These are phyloP conservation scores for Daldinia caldariorum DNA, from an alignment of 495 filamentous ascomycete species.

Conservation along the genomic window DNA sequence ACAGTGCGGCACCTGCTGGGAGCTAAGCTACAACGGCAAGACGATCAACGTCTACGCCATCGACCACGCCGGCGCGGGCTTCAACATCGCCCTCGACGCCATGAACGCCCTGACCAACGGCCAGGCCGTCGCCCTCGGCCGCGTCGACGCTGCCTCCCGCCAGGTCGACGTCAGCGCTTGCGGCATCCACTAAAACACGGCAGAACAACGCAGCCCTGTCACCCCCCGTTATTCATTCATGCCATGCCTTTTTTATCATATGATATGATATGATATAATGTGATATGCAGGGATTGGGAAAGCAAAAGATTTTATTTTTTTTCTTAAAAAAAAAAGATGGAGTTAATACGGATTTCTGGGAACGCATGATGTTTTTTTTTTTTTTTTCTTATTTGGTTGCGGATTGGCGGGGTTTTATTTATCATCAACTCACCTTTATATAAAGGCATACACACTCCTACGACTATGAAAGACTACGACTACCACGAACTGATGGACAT, in stretches of 20 bases:
- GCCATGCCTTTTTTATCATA: not conserved
- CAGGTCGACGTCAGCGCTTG: slow-evolving; percentile 56
- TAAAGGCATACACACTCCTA: not conserved
- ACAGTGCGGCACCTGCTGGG: slow-evolving; percentile 76
- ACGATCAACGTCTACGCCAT: slow-evolving; percentile 74
- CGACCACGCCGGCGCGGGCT: slow-evolving; percentile 67
- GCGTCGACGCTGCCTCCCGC: slow-evolving; percentile 52
- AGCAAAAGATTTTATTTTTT: no score
- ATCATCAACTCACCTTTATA: not conserved
- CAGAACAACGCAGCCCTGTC: not conserved
- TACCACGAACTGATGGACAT: not conserved
- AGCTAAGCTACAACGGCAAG: slow-evolving; percentile 65
- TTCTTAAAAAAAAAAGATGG: no score
- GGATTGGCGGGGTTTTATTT: no score
- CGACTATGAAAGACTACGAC: not conserved
- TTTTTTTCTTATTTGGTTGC: no score
- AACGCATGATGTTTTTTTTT: no score
- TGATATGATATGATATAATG: no score
- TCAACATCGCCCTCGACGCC: slow-evolving; percentile 71
- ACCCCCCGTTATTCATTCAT: not conserved
- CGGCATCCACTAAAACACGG: slow-evolving; percentile 44
- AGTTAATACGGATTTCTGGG: no score
- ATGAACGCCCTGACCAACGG: slow-evolving; percentile 72
- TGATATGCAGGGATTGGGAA: no score
- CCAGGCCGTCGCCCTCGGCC: slow-evolving; percentile 39